Percentiles rank a stretch among this genome's conserved stretches.
phyloP scores from a whole-genome alignment of 441 rosid species.

The Manihot esculenta region DNA sequence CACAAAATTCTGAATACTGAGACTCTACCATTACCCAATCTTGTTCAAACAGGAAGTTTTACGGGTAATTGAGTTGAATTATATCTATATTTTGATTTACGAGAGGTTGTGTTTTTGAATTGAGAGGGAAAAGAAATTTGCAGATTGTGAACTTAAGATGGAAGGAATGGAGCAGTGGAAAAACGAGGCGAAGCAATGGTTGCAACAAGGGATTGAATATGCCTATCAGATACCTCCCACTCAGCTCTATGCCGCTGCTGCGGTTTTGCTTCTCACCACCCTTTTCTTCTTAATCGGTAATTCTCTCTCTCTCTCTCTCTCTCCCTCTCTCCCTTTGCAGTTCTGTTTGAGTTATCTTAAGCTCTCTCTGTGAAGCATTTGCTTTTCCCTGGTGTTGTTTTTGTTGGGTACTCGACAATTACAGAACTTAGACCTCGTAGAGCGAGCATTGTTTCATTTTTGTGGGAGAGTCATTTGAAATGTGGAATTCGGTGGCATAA shows the following conservation, averaged over 20 bases:
- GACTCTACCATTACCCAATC: background rate
- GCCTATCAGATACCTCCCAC: conserved; percentile 48
- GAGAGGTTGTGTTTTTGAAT: background rate
- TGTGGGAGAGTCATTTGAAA: no score
- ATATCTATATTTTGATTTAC: background rate
- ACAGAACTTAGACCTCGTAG: no score
- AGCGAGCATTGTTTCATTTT: no score
- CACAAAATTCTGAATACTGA: background rate
- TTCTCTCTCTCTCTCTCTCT: conserved; percentile 20
- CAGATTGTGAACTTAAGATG: conserved; percentile 29
- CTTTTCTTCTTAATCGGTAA: conserved; percentile 54
- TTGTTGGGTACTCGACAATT: background rate
- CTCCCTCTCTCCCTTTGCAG: background rate
- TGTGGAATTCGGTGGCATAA: no score
- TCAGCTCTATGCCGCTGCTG: conserved; percentile 69
- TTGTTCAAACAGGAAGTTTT: background rate
- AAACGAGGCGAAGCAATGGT: conserved; percentile 43
- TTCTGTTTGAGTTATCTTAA: background rate
- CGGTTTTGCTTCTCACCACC: conserved; percentile 52
- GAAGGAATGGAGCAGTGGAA: conserved; percentile 65
- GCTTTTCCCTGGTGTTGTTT: background rate
- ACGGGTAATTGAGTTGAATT: background rate
- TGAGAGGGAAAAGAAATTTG: background rate
- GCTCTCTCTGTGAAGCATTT: background rate
- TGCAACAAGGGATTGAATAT: conserved; percentile 47